Percentiles rank a stretch among this genome's conserved stretches.
These are phyloP conservation scores for Candida insectalens DNA, from an alignment of 805 yeast species.

Conservation along the genomic window DNA sequence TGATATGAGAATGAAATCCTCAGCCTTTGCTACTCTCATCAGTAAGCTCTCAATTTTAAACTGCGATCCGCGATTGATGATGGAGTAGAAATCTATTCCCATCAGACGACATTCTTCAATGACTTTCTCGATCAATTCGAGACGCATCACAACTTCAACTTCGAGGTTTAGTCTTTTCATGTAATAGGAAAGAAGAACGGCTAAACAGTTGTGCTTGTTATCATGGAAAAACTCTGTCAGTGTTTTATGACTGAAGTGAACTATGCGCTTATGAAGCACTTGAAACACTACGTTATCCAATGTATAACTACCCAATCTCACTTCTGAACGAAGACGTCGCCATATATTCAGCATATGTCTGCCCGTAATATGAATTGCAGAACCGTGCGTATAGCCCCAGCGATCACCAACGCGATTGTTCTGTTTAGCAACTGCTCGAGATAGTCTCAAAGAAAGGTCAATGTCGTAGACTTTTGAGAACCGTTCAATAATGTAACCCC, in stretches of 20 bases:
- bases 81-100: slow-evolving; percentile 86
- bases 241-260: slow-evolving; percentile 41
- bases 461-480: slow-evolving; percentile 32
- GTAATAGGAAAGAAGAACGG: slow-evolving; percentile 36
- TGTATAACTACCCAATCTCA: slow-evolving; percentile 57
- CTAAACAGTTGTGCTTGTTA: slow-evolving; percentile 12
- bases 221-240: slow-evolving; percentile 38
- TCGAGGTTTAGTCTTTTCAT: slow-evolving; percentile 33
- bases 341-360: slow-evolving; percentile 80
- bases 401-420: slow-evolving; percentile 50
- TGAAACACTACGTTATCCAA: slow-evolving; percentile 71
- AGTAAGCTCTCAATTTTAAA: slow-evolving; percentile 85
- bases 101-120: slow-evolving; percentile 77
- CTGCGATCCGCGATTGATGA: slow-evolving; percentile 86
- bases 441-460: slow-evolving; percentile 48
- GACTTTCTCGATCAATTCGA: slow-evolving; percentile 60
- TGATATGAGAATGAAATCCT: slow-evolving; percentile 61
- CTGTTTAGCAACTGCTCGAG: slow-evolving; percentile 44
- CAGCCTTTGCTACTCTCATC: slow-evolving; percentile 64
- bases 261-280: slow-evolving; percentile 55
- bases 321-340: slow-evolving; percentile 60
- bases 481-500: slow-evolving; percentile 85
- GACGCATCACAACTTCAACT: slow-evolving; percentile 40
- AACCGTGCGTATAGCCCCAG: slow-evolving; percentile 79
- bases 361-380: slow-evolving; percentile 63